A percentile compares a stretch with the other conserved stretches of the same genome.
Conservation (phyloP, 2,329 filamentous ascomycete genomes). For the Sclerotinia trifoliorum region DNA sequence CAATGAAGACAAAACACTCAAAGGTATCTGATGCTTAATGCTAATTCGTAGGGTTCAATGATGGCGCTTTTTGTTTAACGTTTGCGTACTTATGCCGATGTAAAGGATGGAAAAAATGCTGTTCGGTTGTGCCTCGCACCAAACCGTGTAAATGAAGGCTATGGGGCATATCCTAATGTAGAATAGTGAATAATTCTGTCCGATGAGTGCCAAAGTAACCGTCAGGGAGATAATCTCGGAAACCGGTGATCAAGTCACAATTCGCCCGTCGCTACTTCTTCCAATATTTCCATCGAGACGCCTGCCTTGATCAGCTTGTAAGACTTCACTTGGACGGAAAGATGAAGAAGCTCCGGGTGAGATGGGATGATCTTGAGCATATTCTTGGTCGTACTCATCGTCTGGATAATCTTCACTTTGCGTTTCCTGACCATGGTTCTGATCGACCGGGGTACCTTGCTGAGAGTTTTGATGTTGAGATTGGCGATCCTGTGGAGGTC, state of each 20-base stretch:
- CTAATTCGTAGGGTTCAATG: slow-evolving; percentile 8
- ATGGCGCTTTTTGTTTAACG: slow-evolving; percentile 12
- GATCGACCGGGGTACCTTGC: slow-evolving; percentile 37
- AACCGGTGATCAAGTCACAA: slow-evolving; percentile 6
- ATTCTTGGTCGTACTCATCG: slow-evolving; percentile 51
- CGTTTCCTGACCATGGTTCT: slow-evolving; percentile 41
- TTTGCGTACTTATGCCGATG: slow-evolving; percentile 16
- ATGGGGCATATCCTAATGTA: slow-evolving; percentile 4
- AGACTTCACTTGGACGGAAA: slow-evolving; percentile 7
- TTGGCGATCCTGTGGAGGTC: slow-evolving; percentile 34
- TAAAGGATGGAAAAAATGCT: background rate
- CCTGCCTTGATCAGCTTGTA: slow-evolving; percentile 9
- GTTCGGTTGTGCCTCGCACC: slow-evolving; percentile 5
- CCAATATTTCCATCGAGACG: slow-evolving; percentile 6
- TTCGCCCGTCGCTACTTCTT: slow-evolving; percentile 19
- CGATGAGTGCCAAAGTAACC: too few relatives aligned
- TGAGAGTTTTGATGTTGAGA: slow-evolving; percentile 41
- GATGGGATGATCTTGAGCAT: slow-evolving; percentile 25
- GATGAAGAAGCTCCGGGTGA: slow-evolving; percentile 9
- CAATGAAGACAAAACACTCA: slow-evolving; percentile 8
- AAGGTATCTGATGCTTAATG: slow-evolving; percentile 20
- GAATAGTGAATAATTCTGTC: slow-evolving; percentile 1
- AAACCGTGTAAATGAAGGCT: background rate
- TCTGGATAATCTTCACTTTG: slow-evolving; percentile 50
- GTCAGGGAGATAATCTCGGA: background rate